Base-by-base conservation (phyloP, 352 stramenopile species). In the Pythium plurisporium region DNA sequence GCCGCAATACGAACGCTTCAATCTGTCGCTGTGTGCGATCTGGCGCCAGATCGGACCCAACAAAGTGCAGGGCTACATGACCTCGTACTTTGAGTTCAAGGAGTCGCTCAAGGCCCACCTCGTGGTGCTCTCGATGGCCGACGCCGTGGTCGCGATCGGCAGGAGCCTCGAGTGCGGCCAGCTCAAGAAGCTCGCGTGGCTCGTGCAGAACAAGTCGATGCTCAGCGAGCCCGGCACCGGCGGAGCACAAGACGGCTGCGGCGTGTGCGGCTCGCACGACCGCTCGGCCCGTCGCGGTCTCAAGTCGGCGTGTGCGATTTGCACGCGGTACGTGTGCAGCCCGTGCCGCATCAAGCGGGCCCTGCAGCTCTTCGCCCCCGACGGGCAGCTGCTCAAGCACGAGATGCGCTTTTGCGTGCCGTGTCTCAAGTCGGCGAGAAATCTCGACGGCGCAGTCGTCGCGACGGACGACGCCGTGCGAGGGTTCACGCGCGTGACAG, bases 171-270 rank as follows among this genome's bases (percentile, higher is more conserved):
- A 82, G 11, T 87, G 74, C 60, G 72, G 64, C 6, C 68, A 72
- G 15, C 76, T 82, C 69, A 76, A 77, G 38, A 87, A 85, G 48
- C 71, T 85, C 19, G 51, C 74, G 50, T 84, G 76, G 72, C 62
- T 79, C 54, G 26, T 57, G 5, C 30, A 48, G 20, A 7, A 12
- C 25, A 57, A 57, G n/a, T 10, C 20, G 10, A 43, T 43, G 36
- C 5, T 8, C 5, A n/a, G 36, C 36, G n/a, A 36, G 7, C 7
- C 36, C 6, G 36, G 15, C 15, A n/a, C 7, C 40, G 2, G 5
- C n/a, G 3, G 15, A 9, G 25, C n/a, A n/a, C n/a, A 46, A n/a
- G 37, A 47, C 4, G 33, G 50, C 3, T 57, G 50, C 38, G 20
- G 31, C n/a, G 50, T 57, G 19, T 57, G 50, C n/a, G 50, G 50